A percentile compares a stretch with the other conserved stretches of the same genome.
Evolutionary conservation across 192 early-diverging fungal species (phyloP).

Genomic region (Funneliformis geosporum): DNA sequence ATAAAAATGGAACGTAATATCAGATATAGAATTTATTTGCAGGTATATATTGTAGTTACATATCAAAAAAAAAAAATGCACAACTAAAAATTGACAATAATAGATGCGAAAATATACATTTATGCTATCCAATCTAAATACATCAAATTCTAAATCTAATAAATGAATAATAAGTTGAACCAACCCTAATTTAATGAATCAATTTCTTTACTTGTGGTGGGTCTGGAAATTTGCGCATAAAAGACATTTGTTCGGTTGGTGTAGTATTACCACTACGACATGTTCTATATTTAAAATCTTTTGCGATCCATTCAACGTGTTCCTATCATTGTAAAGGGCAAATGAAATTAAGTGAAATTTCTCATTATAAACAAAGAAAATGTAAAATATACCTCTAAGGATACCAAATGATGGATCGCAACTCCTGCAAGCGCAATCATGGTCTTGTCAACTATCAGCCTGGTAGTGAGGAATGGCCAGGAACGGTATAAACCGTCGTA

Average conservation of each 20-base stretch:
- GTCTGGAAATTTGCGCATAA: conserved; percentile 8
- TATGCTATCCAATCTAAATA: too few relatives aligned
- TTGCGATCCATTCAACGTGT: conserved; percentile 20
- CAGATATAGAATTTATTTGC: too few relatives aligned
- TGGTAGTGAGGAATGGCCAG: conserved; percentile 22
- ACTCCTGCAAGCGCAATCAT: conserved; percentile 12
- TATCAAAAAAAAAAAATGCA: too few relatives aligned
- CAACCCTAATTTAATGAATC: too few relatives aligned
- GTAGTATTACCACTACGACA: conserved; percentile 15
- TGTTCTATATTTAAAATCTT: conserved; percentile 17
- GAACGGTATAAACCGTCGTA: conserved; percentile 20
- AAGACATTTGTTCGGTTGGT: conserved; percentile 14
- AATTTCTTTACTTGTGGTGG: too few relatives aligned
- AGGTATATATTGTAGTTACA: too few relatives aligned
- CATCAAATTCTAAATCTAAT: too few relatives aligned
- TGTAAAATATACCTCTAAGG: conserved; percentile 4
- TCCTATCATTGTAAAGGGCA: conserved; percentile 18
- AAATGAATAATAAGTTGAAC: too few relatives aligned
- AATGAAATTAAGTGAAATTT: conserved; percentile 1
- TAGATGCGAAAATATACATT: too few relatives aligned
- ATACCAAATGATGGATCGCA: conserved; percentile 18
- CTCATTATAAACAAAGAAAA: conserved; percentile 5
- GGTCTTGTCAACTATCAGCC: conserved; percentile 10
- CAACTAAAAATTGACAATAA: too few relatives aligned
- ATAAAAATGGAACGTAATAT: too few relatives aligned